Percentiles rank a stretch among this genome's conserved stretches.
Evolutionary conservation across 495 filamentous ascomycete genomes (phyloP).

Genomic region (Sordaria brevicollis): DNA sequence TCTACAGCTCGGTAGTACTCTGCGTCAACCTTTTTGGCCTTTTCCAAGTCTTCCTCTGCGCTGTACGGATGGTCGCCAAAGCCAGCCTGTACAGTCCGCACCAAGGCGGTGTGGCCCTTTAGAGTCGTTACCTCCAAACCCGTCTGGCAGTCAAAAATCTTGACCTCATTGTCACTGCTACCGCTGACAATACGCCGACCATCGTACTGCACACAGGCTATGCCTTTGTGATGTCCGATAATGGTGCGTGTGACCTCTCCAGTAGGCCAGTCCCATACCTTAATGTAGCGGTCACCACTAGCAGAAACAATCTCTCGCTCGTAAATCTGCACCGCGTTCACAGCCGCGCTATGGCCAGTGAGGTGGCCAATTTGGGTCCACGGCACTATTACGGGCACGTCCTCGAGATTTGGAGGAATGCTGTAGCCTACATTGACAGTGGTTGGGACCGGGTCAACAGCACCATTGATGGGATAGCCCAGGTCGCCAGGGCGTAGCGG

Average conservation of each 20-base stretch:
- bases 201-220: constrained; percentile 96
- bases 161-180: constrained; percentile 88
- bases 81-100: constrained; percentile 87
- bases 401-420: constrained; percentile 24
- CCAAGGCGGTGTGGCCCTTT: constrained; percentile 67
- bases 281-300: constrained; percentile 83
- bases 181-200: constrained; percentile 94
- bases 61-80: constrained; percentile 83
- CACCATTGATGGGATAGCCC: constrained; percentile 50
- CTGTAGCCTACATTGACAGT: constrained; percentile 39
- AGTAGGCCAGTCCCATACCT: constrained; percentile 83
- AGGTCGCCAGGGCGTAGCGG: constrained; percentile 55
- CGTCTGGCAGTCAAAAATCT: constrained; percentile 80
- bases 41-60: constrained; percentile 55
- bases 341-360: constrained; percentile 76
- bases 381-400: constrained; percentile 39
- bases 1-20: constrained; percentile 61
- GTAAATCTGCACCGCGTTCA: constrained; percentile 91
- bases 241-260: constrained; percentile 67
- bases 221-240: constrained; percentile 84
- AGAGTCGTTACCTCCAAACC: constrained; percentile 83
- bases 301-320: constrained; percentile 84
- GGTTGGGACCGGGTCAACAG: constrained; percentile 44
- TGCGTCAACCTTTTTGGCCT: constrained; percentile 62
- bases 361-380: constrained; percentile 73